These are phyloP conservation scores for Candida incommunis DNA, from an alignment of 805 yeast species.

Conservation along the genomic window DNA sequence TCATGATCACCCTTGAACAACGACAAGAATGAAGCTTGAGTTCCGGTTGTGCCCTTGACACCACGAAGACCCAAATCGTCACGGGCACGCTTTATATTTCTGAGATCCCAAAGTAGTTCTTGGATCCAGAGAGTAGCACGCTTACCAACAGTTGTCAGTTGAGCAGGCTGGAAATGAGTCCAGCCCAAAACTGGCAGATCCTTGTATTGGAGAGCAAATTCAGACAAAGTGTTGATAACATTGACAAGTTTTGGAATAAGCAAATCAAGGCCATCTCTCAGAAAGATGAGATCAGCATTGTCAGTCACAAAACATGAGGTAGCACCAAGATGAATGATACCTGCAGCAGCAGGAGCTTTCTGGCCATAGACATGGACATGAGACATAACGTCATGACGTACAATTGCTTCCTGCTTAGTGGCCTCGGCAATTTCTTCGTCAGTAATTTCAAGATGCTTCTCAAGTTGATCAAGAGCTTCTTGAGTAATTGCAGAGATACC, in stretches of 20 bases:
- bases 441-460: constrained; percentile 61
- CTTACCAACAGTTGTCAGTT: constrained; percentile 95
- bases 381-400: constrained; percentile 98
- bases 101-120: constrained; percentile 93
- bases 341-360: constrained; percentile 90
- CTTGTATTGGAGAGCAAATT: constrained; percentile 83
- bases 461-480: constrained; percentile 83
- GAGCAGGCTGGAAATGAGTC: constrained; percentile 99
- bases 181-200: constrained; percentile 96
- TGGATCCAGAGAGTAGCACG: constrained; percentile 97
- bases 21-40: constrained; percentile 92
- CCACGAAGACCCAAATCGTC: constrained; percentile 94
- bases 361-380: constrained; percentile 94
- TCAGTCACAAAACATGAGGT: constrained; percentile 97
- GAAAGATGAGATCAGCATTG: constrained; percentile 91
- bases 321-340: constrained; percentile 96
- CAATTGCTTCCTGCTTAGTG: constrained; percentile 87
- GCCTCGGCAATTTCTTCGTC: constrained; percentile 90
- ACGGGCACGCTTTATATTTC: constrained; percentile 92
- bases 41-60: constrained; percentile 98
- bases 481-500: constrained; percentile 78
- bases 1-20: constrained; percentile 95
- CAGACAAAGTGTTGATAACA: constrained; percentile 77
- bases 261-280: constrained; percentile 89
- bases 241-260: constrained; percentile 91